These are phyloP conservation scores for Pinus albicaulis DNA, from an alignment of 75 land plant genomes.

Conservation along the genomic window DNA sequence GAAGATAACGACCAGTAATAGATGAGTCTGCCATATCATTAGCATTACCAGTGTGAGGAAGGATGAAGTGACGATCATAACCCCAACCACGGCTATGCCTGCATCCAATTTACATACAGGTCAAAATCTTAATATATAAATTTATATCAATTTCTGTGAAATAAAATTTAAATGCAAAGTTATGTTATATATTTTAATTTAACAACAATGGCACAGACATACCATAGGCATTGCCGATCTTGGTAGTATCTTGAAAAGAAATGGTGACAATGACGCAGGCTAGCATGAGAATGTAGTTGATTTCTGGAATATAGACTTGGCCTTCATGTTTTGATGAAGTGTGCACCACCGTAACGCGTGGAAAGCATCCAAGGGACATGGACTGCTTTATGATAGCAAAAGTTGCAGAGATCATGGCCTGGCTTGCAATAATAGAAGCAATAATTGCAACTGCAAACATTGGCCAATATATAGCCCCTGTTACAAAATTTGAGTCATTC, in stretches of 20 bases:
- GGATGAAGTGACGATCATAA: conserved; percentile 29
- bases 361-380: conserved; percentile 54
- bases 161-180: too few relatives aligned
- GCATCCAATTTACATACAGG: background rate
- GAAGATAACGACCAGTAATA: conserved; percentile 15
- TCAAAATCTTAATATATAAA: too few relatives aligned
- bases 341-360: conserved; percentile 47
- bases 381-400: conserved; percentile 61
- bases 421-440: conserved; percentile 72
- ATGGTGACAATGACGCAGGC: conserved; percentile 39
- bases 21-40: conserved; percentile 37
- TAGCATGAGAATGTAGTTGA: conserved; percentile 52
- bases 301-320: conserved; percentile 68
- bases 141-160: too few relatives aligned
- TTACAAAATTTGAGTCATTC: background rate
- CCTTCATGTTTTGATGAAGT: conserved; percentile 58
- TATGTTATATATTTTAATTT: too few relatives aligned
- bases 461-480: conserved; percentile 64
- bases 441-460: conserved; percentile 55
- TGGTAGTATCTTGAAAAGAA: conserved; percentile 42
- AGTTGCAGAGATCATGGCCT: conserved; percentile 72
- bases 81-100: conserved; percentile 44
- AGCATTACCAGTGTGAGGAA: conserved; percentile 35
- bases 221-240: conserved; percentile 72
- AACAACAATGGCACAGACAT: background rate